These are phyloP conservation scores for Aspergillus incahuasiensis DNA, from an alignment of 495 filamentous ascomycete species.

Conservation along the genomic window DNA sequence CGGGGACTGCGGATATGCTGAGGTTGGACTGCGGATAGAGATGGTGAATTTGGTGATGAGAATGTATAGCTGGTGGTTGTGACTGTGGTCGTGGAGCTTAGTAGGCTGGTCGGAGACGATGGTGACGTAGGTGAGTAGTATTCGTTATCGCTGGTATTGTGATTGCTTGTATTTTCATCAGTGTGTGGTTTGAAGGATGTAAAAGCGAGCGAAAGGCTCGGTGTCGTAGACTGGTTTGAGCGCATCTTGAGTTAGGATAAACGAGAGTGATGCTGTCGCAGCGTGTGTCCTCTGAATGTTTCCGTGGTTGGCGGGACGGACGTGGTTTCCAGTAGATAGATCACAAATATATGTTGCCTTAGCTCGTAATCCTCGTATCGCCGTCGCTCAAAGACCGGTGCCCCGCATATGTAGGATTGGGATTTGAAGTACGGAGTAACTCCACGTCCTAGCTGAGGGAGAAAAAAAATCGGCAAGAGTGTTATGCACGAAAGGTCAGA, in stretches of 20 bases:
- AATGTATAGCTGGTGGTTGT: constrained; percentile 15
- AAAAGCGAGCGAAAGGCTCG: constrained; percentile 25
- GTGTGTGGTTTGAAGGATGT: constrained; percentile 25
- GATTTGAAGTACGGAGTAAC: not conserved
- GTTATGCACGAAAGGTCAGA: constrained; percentile 1
- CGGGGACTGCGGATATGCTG: not conserved
- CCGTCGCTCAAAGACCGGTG: not conserved
- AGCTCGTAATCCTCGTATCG: not conserved
- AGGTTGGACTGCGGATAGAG: constrained; percentile 24
- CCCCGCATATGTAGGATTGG: not conserved
- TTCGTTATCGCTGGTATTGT: not conserved
- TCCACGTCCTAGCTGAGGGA: not conserved
- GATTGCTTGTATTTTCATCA: constrained; percentile 13
- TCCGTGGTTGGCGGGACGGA: not conserved
- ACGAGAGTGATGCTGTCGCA: not conserved
- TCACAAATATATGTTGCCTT: not conserved
- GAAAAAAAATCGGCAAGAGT: not conserved
- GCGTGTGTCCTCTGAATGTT: not conserved
- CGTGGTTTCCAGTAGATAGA: not conserved
- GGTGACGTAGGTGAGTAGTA: not conserved
- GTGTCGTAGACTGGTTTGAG: constrained; percentile 18
- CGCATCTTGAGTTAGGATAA: constrained; percentile 10
- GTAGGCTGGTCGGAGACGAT: constrained; percentile 13
- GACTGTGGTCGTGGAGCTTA: constrained; percentile 21
- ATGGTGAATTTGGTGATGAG: constrained; percentile 28